phyloP scores from a whole-genome alignment of 352 stramenopile genomes.

The Phytophthora pini region DNA sequence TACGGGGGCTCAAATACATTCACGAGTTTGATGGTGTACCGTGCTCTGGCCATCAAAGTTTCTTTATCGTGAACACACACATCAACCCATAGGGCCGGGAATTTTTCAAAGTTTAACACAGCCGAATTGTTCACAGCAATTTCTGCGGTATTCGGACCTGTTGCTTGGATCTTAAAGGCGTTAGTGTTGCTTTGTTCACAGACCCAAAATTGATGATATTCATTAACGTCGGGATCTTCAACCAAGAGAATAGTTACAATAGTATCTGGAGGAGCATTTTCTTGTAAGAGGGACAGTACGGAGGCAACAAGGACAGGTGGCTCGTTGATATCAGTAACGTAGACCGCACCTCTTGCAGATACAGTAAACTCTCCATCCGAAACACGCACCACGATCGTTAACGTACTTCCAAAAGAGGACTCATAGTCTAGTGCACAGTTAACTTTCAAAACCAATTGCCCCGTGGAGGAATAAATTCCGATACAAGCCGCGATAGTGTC shows the following conservation, averaged over 20 bases:
- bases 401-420: conserved; percentile 9
- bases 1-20: conserved; percentile 65
- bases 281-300: conserved; percentile 6
- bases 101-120: conserved; percentile 49
- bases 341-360: conserved; percentile 21
- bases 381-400: conserved; percentile 36
- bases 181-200: conserved; percentile 50
- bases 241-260: conserved; percentile 36
- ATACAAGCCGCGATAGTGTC: conserved; percentile 13
- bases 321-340: conserved; percentile 60
- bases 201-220: conserved; percentile 46
- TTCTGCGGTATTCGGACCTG: conserved; percentile 10
- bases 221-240: conserved; percentile 44
- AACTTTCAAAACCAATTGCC: conserved; percentile 22
- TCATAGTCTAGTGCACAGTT: conserved; percentile 39
- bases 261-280: conserved; percentile 23
- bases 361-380: conserved; percentile 45
- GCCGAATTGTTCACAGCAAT: conserved; percentile 48
- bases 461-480: conserved; percentile 19
- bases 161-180: conserved; percentile 42
- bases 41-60: conserved; percentile 24
- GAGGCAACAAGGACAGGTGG: conserved; percentile 9
- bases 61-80: conserved; percentile 54
- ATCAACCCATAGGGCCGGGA: conserved; percentile 48
- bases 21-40: conserved; percentile 37